These are phyloP conservation scores for Leucaena leucocephala DNA, from an alignment of 306 rosid genomes.

Conservation along the genomic window DNA sequence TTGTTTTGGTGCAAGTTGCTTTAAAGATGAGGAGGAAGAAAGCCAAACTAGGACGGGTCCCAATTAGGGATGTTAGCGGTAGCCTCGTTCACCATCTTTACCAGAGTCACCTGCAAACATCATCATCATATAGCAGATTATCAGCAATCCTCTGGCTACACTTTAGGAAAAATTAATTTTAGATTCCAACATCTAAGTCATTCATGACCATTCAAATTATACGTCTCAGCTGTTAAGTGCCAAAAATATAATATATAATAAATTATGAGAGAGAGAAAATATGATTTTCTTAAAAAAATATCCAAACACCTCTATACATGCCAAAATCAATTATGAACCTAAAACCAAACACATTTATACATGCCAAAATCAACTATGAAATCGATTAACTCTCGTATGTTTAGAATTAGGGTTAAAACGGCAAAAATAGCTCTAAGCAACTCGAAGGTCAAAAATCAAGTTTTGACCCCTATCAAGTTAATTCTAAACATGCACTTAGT, in stretches of 20 bases:
- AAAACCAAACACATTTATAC: too few species aligned
- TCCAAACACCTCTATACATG: too few species aligned
- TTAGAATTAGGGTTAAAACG: too few species aligned
- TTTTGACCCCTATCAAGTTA: too few species aligned
- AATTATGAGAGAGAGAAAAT: too few species aligned
- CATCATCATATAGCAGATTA: conserved; percentile 8
- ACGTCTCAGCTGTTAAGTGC: background rate
- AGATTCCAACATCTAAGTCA: background rate
- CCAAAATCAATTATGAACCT: too few species aligned
- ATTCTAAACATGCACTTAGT: too few species aligned
- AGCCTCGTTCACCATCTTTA: conserved; percentile 91
- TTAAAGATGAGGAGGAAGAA: conserved; percentile 4
- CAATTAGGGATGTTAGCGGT: conserved; percentile 78
- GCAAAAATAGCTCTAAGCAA: too few species aligned
- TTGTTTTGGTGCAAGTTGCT: background rate
- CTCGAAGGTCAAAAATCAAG: too few species aligned
- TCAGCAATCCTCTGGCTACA: conserved; percentile 19
- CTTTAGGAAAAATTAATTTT: background rate
- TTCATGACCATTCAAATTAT: background rate
- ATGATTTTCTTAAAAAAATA: too few species aligned
- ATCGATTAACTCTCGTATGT: too few species aligned
- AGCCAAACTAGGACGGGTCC: conserved; percentile 51
- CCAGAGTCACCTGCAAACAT: conserved; percentile 76
- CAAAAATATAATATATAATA: background rate
- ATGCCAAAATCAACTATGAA: too few species aligned